Evolutionary conservation across 208 protist species (phyloP).

Genomic region (Leishmania aethiopica): DNA sequence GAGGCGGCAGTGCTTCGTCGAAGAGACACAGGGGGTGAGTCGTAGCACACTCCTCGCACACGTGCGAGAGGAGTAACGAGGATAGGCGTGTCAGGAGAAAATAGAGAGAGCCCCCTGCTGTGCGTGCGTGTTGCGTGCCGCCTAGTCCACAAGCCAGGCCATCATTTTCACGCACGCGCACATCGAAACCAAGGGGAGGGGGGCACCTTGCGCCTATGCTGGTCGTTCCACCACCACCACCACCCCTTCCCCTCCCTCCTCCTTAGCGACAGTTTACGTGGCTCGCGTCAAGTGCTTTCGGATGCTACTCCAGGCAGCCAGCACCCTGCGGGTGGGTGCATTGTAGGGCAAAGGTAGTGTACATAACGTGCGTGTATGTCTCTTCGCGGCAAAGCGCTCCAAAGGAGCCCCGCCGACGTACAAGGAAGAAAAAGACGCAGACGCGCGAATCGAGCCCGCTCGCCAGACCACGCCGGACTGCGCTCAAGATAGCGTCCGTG

Average conservation of each 20-base stretch:
- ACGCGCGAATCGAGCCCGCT: no score
- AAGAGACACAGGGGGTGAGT: background rate
- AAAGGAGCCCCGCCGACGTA: background rate
- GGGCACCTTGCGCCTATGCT: background rate
- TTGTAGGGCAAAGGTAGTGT: background rate
- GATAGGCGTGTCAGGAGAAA: background rate
- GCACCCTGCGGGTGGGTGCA: background rate
- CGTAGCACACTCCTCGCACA: background rate
- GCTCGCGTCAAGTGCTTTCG: background rate
- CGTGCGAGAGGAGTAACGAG: background rate
- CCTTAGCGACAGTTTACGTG: background rate
- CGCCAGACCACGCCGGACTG: background rate
- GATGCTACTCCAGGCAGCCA: background rate
- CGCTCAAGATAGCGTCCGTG: background rate
- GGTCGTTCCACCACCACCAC: background rate
- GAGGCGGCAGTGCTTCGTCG: background rate
- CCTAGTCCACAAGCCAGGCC: background rate
- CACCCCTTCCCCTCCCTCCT: background rate
- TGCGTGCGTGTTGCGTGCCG: background rate
- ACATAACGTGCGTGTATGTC: conserved; percentile 4
- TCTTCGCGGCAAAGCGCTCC: background rate
- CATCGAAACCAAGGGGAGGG: background rate
- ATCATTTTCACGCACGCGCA: background rate
- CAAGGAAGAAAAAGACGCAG: background rate
- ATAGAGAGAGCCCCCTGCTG: background rate